These are phyloP conservation scores for Ustilago loliicola DNA, from an alignment of 1,284 basidiomycete species.

Conservation along the genomic window DNA sequence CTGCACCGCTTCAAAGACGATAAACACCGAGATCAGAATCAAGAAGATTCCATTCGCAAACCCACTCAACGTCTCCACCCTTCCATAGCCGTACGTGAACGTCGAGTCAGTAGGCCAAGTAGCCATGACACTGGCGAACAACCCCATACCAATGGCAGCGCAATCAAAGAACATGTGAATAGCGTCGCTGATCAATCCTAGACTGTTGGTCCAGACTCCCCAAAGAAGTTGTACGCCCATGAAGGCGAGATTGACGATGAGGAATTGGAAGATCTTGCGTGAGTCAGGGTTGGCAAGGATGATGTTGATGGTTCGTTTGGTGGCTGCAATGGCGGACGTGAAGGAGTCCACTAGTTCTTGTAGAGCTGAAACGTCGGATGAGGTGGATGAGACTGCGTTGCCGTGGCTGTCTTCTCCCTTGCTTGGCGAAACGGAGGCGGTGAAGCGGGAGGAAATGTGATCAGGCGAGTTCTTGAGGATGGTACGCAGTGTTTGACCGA, in stretches of 20 bases:
- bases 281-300: slow-evolving; percentile 92
- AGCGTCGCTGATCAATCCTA: slow-evolving; percentile 97
- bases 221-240: slow-evolving; percentile 78
- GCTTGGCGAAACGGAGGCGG: slow-evolving; percentile 14
- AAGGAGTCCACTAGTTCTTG: slow-evolving; percentile 45
- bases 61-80: slow-evolving; percentile 98
- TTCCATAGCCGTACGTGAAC: slow-evolving; percentile 95
- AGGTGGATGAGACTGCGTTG: slow-evolving; percentile 3
- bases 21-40: slow-evolving; percentile 95
- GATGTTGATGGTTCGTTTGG: slow-evolving; percentile 76
- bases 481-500: slow-evolving; percentile 58
- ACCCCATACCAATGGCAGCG: slow-evolving; percentile 93
- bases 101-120: slow-evolving; percentile 94
- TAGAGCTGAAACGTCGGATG: slow-evolving; percentile 47
- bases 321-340: slow-evolving; percentile 35
- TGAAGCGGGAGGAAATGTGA: slow-evolving; percentile 53
- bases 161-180: slow-evolving; percentile 99
- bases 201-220: slow-evolving; percentile 96
- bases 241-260: slow-evolving; percentile 92
- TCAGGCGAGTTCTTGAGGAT: slow-evolving; percentile 65
- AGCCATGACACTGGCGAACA: slow-evolving; percentile 96
- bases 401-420: slow-evolving; percentile 7
- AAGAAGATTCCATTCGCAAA: slow-evolving; percentile 98
- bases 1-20: slow-evolving; percentile 97
- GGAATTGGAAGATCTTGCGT: slow-evolving; percentile 95